A percentile compares a stretch with the other conserved stretches of the same genome.
These are phyloP conservation scores for Durio zibethinus DNA, from an alignment of 345 rosid species.

Conservation along the genomic window DNA sequence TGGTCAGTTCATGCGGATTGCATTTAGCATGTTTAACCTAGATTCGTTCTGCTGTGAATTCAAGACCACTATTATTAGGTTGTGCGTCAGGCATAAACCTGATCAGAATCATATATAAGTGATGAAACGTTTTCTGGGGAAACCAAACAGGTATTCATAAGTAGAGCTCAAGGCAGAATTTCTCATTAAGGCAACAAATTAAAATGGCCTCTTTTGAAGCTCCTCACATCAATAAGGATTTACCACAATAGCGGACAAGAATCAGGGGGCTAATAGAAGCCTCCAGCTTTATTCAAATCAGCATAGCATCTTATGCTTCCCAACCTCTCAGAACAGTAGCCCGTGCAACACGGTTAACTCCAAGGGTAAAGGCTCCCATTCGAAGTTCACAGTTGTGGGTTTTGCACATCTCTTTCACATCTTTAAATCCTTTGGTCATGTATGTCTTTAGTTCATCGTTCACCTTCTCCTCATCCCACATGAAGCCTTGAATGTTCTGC, in stretches of 20 bases:
- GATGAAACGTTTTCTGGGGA: not conserved
- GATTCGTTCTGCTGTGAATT: not conserved
- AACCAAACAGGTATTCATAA: not conserved
- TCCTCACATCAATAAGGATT: slow-evolving; percentile 9
- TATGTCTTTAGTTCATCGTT: slow-evolving; percentile 69
- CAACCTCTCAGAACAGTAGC: slow-evolving; percentile 89
- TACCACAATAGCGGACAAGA: slow-evolving; percentile 2
- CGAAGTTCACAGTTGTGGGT: slow-evolving; percentile 85
- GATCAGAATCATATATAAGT: not conserved
- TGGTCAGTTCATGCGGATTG: not conserved
- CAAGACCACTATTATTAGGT: not conserved
- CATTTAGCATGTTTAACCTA: not conserved
- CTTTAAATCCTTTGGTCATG: slow-evolving; percentile 81
- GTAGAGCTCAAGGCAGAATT: not conserved
- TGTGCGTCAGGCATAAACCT: not conserved
- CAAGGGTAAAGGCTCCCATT: slow-evolving; percentile 97
- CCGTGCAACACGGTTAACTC: slow-evolving; percentile 90
- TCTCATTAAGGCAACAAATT: not conserved
- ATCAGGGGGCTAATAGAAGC: slow-evolving; percentile 1
- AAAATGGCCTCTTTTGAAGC: slow-evolving; percentile 2
- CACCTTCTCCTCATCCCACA: slow-evolving; percentile 96
- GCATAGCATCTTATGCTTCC: slow-evolving; percentile 58
- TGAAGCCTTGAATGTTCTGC: slow-evolving; percentile 96
- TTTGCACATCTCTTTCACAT: slow-evolving; percentile 78
- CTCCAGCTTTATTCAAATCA: slow-evolving; percentile 25